Evolutionary conservation across 805 yeast species (phyloP), one percentile per base, ranked within the genome.

Genomic region (Nematodospora valgi): DNA sequence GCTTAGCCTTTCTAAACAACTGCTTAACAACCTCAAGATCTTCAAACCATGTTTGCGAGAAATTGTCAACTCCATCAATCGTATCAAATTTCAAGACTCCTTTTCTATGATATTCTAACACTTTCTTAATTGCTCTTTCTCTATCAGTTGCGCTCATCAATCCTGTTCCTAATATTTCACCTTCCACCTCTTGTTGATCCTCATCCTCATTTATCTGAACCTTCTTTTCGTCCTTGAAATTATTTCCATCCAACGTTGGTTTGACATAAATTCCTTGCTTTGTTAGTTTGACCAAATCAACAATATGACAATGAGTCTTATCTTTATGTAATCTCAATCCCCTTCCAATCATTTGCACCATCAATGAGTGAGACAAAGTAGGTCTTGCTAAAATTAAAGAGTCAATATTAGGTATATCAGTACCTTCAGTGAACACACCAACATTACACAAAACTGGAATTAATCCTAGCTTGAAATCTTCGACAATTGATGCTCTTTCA

Each of bases 351-450:
- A 89, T 89, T 52, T 89, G 98, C 12, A 79, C 70, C 23, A 86
- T 58, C 27, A 89, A 59, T 0, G 83, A 76, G 21, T 78, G 61
- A 1, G 96, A 88, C 39, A 70, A 71, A 0, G 96, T 85, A 2
- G 96, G 96, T 22, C 96, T 62, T 3, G 86, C 84, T 21, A 89
- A 56, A 19, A 89, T 65, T 9, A 89, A 63, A 20, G 87, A 80
- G 51, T 89, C 97, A 38, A 88, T 82, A 41, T 80, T 80, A 3
- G 97, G 97, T 13, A 91, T 80, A 59, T 89, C 97, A 0, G 97
- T 87, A 0, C 98, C 98, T 55, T 89, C 98, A 0, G 96, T 89
- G 47, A 91, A 82, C 5, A 89, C 86, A 12, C 84, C 86, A 54
- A 95, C 93, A 51, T 91, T 91, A 62, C 93, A 72, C 20, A 89